Conservation (phyloP, 164 flowering plant species). For the Houttuynia cordata region DNA sequence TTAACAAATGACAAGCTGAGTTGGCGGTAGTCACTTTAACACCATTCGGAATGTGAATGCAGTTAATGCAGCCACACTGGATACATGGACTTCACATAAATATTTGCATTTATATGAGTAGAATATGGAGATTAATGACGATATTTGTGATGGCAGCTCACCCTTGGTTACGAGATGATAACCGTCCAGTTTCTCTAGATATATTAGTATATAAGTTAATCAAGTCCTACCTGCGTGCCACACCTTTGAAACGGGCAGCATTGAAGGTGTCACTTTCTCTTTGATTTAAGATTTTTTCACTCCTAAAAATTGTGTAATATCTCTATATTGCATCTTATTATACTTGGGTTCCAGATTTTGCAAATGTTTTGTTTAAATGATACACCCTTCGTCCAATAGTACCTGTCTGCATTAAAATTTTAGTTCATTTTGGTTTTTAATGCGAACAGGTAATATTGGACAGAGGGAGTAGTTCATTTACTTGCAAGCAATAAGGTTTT, state of each 20-base stretch:
- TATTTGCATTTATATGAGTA: neutral
- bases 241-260: conserved; percentile 85
- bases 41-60: neutral
- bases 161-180: conserved; percentile 79
- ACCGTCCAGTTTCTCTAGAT: conserved; percentile 56
- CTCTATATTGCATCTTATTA: neutral
- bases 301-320: neutral
- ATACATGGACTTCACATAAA: neutral
- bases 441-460: no score
- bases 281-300: neutral
- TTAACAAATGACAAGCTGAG: neutral
- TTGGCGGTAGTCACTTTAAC: neutral
- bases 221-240: conserved; percentile 76
- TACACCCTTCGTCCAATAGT: no score
- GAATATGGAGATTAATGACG: neutral
- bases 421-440: no score
- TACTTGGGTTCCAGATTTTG: neutral
- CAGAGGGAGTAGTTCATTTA: no score
- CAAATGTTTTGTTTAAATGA: no score
- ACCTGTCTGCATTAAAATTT: no score
- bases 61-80: neutral
- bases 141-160: conserved; percentile 49
- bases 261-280: conserved; percentile 36
- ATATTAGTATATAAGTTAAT: conserved; percentile 65
- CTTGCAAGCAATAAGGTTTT: no score